Evolutionary conservation across 805 yeast species (phyloP).

Genomic region (Metschnikowia kunwiensis): DNA sequence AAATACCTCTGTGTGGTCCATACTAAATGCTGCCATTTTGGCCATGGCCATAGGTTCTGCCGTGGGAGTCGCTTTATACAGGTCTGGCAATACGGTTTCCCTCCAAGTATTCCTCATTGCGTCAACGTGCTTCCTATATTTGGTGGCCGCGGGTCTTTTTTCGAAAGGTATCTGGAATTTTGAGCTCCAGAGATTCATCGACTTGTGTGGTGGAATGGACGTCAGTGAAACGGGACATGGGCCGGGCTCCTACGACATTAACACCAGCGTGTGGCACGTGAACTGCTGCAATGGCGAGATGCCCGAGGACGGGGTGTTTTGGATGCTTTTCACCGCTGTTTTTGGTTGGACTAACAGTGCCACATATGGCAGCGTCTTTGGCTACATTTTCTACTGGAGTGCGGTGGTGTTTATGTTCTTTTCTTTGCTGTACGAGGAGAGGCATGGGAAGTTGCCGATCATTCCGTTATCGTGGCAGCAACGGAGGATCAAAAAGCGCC

Average conservation of each 20-base stretch:
- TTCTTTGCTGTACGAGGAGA: slow-evolving; percentile 47
- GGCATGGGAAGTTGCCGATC: slow-evolving; percentile 54
- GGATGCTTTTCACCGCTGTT: slow-evolving; percentile 88
- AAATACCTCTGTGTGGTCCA: slow-evolving; percentile 49
- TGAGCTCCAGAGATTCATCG: slow-evolving; percentile 74
- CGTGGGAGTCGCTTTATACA: slow-evolving; percentile 67
- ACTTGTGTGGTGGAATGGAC: slow-evolving; percentile 75
- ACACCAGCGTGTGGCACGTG: slow-evolving; percentile 85
- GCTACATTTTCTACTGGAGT: slow-evolving; percentile 73
- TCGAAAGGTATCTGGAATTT: slow-evolving; percentile 89
- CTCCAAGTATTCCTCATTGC: slow-evolving; percentile 69
- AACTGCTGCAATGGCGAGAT: slow-evolving; percentile 86
- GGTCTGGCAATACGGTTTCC: slow-evolving; percentile 75
- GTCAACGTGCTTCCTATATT: slow-evolving; percentile 76
- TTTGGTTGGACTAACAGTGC: slow-evolving; percentile 95
- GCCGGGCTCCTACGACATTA: slow-evolving; percentile 86
- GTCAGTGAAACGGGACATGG: slow-evolving; percentile 88
- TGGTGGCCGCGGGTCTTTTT: slow-evolving; percentile 83
- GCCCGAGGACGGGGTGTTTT: slow-evolving; percentile 67
- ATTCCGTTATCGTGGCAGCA: slow-evolving; percentile 19
- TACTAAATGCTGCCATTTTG: slow-evolving; percentile 58
- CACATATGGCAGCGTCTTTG: slow-evolving; percentile 78
- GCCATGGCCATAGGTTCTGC: slow-evolving; percentile 59
- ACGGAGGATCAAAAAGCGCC: slow-evolving; percentile 14
- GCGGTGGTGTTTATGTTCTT: slow-evolving; percentile 45